phyloP scores from a whole-genome alignment of 1,139 yeast species.

The Trichomonascaceae sp. region DNA sequence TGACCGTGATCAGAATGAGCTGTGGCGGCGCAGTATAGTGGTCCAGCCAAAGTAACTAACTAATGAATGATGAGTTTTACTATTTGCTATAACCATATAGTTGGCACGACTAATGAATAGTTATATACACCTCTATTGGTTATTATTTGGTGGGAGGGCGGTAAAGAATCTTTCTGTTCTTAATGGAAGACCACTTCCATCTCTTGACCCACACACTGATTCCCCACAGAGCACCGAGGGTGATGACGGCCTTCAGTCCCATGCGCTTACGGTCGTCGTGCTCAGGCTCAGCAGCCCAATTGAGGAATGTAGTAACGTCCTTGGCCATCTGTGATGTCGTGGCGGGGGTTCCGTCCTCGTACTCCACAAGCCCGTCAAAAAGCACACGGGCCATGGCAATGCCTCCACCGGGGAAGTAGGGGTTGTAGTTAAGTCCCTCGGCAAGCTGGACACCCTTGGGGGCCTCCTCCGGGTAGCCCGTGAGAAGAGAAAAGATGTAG shows the following conservation, averaged over 20 bases:
- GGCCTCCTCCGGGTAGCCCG: slow-evolving; percentile 97
- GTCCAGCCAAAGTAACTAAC: slow-evolving; percentile 21
- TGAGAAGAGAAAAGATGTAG: slow-evolving; percentile 84
- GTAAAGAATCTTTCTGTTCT: slow-evolving; percentile 89
- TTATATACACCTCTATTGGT: neutral
- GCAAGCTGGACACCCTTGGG: slow-evolving; percentile 96
- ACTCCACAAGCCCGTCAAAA: slow-evolving; percentile 94
- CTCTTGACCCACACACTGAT: slow-evolving; percentile 87
- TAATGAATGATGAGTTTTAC: too few relatives aligned
- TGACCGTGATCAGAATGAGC: slow-evolving; percentile 21
- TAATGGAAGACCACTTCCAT: slow-evolving; percentile 95
- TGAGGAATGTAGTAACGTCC: slow-evolving; percentile 88
- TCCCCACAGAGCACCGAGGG: slow-evolving; percentile 68
- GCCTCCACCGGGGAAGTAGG: slow-evolving; percentile 99
- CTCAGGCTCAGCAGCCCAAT: slow-evolving; percentile 99
- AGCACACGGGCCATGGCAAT: slow-evolving; percentile 98
- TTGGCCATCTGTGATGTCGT: slow-evolving; percentile 99
- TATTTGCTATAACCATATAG: too few relatives aligned
- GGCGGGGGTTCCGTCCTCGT: slow-evolving; percentile 98
- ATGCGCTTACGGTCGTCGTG: slow-evolving; percentile 96
- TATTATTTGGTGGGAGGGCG: slow-evolving; percentile 47
- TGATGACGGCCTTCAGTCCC: slow-evolving; percentile 86
- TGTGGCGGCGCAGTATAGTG: slow-evolving; percentile 27
- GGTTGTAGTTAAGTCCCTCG: slow-evolving; percentile 93
- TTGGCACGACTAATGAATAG: neutral